These are phyloP conservation scores for Vaccinium corymbosum DNA, from an alignment of 148 eudicot species.

Conservation along the genomic window DNA sequence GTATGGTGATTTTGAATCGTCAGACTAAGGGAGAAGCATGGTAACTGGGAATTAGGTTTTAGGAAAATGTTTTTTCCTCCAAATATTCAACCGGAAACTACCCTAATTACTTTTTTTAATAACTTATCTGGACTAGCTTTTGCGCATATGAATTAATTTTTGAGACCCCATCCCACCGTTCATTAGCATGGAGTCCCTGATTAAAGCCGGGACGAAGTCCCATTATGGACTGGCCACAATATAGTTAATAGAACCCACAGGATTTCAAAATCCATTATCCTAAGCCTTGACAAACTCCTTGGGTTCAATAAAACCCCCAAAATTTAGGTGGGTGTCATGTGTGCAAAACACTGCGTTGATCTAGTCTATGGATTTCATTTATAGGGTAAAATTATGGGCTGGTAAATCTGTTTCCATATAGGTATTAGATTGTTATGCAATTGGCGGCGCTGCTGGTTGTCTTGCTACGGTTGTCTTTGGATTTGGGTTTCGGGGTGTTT, in stretches of 20 bases:
- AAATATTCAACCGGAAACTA: no score
- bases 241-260: no score
- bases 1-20: not conserved
- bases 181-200: no score
- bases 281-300: no score
- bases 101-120: no score
- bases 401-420: not conserved
- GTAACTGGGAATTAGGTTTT: not conserved
- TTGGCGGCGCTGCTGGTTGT: not conserved
- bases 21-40: not conserved
- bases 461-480: not conserved
- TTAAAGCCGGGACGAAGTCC: no score
- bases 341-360: not conserved
- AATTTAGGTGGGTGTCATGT: not conserved
- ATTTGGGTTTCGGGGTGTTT: not conserved
- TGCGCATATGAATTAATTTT: no score
- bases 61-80: no score
- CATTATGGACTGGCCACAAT: no score
- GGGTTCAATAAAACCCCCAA: not conserved
- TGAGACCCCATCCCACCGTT: no score
- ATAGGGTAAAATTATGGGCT: not conserved
- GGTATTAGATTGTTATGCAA: not conserved
- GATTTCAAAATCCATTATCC: no score
- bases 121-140: no score
- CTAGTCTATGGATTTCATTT: not conserved